Evolutionary conservation across 495 filamentous ascomycete species (phyloP), one percentile per base, ranked within the genome.

Genomic region (Penicillium tannophilum): DNA sequence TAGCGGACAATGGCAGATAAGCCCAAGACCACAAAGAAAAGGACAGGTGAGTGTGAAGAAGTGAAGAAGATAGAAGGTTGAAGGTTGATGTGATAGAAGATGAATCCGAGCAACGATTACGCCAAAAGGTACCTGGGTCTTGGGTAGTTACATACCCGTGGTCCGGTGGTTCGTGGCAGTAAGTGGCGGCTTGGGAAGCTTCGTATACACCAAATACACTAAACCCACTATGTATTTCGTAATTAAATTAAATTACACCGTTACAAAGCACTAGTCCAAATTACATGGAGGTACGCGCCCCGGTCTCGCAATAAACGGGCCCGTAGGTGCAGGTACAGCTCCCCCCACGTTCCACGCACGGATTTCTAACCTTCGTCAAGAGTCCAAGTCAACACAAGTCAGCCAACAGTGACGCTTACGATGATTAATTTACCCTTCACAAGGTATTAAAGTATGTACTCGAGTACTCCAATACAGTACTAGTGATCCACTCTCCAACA

Each of bases 1-100:
- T 63, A 56, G 60, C 61, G 64, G 50, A 51, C 67, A 72, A 75
- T 75, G 70, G 70, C 44, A 26, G 24, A 47, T 54, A 55, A 65
- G 67, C 65, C 66, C 67, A 23, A 33, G 41, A 33, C 12, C 31
- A 47, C 46, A 6, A 20, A 42, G 48, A 26, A 49, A 50, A 17
- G 54, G 33, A 50, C 43, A 57, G 28, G 33, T 33, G 41, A 35
- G 46, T 57, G 55, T 26, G 20, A 58, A 24, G 44, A 41, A 39
- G 35, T 51, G 46, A 48, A 45, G 30, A 44, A 52, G 59, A 54
- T 28, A 2, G 24, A 19, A 62, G 42, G 46, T 12, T 39, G 24
- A 42, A 51, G 20, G 19, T 47, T 6, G 42, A 19, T 35, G 44
- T 54, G 46, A 45, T 56, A 42, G 49, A 49, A 54, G 60, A 56